These are phyloP conservation scores for Wallacemonas sp. DNA, from an alignment of 208 protist species.

Conservation along the genomic window DNA sequence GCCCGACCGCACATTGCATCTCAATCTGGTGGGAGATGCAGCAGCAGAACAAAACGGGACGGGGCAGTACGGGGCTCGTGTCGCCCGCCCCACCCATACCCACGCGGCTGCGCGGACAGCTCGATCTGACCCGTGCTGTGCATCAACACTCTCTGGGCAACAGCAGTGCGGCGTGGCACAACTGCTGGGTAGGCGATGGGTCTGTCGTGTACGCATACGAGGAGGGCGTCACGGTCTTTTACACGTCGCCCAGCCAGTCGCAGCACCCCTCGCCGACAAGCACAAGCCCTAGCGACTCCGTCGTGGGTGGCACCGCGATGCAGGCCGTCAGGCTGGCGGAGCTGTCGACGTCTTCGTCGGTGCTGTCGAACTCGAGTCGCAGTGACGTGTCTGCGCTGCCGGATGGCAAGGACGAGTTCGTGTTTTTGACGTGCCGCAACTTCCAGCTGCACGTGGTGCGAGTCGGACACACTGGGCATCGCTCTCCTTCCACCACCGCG, in stretches of 20 bases:
- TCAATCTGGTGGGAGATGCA: conserved; percentile 35
- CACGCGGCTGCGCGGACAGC: conserved; percentile 25
- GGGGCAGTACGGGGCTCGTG: neutral
- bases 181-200: conserved; percentile 39
- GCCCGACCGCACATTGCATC: conserved; percentile 24
- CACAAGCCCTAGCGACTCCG: neutral
- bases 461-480: neutral
- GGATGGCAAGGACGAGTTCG: conserved; percentile 39
- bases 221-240: conserved; percentile 34
- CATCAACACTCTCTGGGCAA: conserved; percentile 29
- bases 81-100: conserved; percentile 16
- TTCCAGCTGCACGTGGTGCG: conserved; percentile 31
- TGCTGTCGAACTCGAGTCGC: conserved; percentile 36
- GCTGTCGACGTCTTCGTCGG: conserved; percentile 19
- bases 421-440: conserved; percentile 35
- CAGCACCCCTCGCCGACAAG: neutral
- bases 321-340: conserved; percentile 15
- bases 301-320: conserved; percentile 1
- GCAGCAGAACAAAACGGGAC: conserved; percentile 10
- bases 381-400: conserved; percentile 20
- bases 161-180: conserved; percentile 55
- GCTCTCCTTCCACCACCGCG: neutral
- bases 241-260: neutral
- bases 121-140: conserved; percentile 17
- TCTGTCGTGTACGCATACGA: conserved; percentile 47